A percentile compares a stretch with the other conserved stretches of the same genome.
Evolutionary conservation across 805 yeast genomes (phyloP).

Genomic region (Starmerella powellii): DNA sequence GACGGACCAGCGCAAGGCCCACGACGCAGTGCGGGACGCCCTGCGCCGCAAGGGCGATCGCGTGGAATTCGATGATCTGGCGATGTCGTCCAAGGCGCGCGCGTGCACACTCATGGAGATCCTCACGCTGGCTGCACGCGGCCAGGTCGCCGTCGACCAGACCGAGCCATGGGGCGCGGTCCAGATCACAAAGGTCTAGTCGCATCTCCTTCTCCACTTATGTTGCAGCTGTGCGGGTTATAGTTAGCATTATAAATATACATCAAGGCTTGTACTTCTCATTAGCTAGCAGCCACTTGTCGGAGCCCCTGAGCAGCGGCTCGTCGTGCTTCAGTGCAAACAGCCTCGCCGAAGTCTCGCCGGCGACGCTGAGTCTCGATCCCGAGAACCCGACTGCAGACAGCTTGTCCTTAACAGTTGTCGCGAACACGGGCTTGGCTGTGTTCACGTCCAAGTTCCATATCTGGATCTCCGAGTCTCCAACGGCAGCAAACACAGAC

Average conservation of each 20-base stretch:
- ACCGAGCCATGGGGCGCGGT: constrained; percentile 13
- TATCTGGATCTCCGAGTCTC: constrained; percentile 11
- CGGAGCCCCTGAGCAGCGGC: neutral
- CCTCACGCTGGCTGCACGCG: constrained; percentile 13
- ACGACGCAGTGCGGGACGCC: constrained; percentile 2
- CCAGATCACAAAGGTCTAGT: constrained; percentile 3
- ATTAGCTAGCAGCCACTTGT: neutral
- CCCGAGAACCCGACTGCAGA: neutral
- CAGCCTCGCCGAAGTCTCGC: too few relatives aligned
- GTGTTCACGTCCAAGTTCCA: constrained; percentile 16
- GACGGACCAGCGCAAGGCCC: constrained; percentile 10
- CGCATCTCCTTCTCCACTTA: neutral
- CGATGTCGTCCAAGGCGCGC: constrained; percentile 5
- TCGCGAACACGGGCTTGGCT: constrained; percentile 5
- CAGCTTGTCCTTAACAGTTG: neutral
- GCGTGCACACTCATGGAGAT: constrained; percentile 19
- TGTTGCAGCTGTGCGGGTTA: too few relatives aligned
- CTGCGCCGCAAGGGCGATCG: constrained; percentile 5
- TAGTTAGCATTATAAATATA: too few relatives aligned
- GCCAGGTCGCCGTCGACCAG: constrained; percentile 10
- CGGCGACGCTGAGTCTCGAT: neutral
- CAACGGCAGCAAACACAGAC: constrained; percentile 12
- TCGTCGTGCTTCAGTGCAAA: neutral
- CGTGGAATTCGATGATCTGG: constrained; percentile 10
- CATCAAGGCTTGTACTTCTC: too few relatives aligned